Evolutionary conservation across 176 grass and related monocot genomes (phyloP).

Genomic region (Aegilops speltoides): DNA sequence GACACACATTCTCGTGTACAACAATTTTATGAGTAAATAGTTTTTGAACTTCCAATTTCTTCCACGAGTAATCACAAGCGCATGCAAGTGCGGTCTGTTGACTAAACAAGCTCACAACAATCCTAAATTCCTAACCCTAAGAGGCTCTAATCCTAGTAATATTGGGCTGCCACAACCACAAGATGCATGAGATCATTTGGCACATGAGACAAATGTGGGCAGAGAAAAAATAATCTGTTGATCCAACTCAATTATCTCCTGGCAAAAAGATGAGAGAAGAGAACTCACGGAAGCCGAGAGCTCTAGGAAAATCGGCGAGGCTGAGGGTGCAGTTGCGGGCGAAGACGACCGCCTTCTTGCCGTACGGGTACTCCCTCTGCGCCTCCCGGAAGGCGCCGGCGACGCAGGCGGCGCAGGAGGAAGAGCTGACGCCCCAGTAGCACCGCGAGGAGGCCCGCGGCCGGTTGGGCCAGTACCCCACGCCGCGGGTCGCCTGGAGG

Average conservation of each 20-base stretch:
- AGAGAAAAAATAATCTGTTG: too few species aligned
- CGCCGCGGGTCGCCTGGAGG: background rate
- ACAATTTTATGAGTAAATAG: too few species aligned
- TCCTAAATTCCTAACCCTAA: too few species aligned
- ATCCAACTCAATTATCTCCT: background rate
- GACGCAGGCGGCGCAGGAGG: slow-evolving; percentile 23
- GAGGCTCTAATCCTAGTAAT: too few species aligned
- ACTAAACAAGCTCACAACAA: too few species aligned
- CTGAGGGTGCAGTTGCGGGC: background rate
- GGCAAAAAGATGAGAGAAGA: background rate
- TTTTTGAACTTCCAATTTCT: too few species aligned
- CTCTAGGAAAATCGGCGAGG: background rate
- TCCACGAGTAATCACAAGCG: too few species aligned
- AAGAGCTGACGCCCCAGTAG: background rate
- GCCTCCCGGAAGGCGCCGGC: slow-evolving; percentile 1
- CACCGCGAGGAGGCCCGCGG: background rate
- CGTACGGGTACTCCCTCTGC: background rate
- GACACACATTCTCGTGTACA: too few species aligned
- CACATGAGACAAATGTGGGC: too few species aligned
- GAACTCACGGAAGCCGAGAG: slow-evolving; percentile 9
- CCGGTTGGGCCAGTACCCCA: slow-evolving; percentile 25
- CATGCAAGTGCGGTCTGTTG: too few species aligned
- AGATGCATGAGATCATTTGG: too few species aligned
- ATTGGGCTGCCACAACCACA: too few species aligned
- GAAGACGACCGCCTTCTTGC: background rate